Conservation (phyloP, 768 basidiomycete species). For the Suillus alpinus region DNA sequence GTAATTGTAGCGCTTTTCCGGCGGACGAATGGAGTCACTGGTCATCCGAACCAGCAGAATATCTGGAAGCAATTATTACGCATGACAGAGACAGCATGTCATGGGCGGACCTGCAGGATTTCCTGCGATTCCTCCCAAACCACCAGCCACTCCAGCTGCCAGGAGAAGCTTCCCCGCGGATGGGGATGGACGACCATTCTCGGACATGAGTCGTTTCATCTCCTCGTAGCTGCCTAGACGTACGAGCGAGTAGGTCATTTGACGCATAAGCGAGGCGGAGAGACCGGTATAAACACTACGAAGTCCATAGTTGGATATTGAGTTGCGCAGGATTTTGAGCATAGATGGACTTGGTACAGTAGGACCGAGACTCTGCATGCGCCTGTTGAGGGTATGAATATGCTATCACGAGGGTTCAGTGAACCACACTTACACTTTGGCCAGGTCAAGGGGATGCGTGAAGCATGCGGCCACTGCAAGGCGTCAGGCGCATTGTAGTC, state of each 20-base stretch:
- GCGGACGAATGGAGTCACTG: slow-evolving; percentile 74
- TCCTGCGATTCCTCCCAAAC: slow-evolving; percentile 78
- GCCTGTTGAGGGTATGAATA: slow-evolving; percentile 37
- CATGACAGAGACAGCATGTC: neutral
- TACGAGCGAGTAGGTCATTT: slow-evolving; percentile 90
- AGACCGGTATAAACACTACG: slow-evolving; percentile 79
- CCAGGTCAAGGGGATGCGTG: slow-evolving; percentile 82
- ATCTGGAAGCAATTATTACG: slow-evolving; percentile 38
- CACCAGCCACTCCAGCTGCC: slow-evolving; percentile 72
- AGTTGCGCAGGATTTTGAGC: slow-evolving; percentile 58
- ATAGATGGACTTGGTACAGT: slow-evolving; percentile 61
- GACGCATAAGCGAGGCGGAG: slow-evolving; percentile 78
- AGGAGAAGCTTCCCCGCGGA: slow-evolving; percentile 54
- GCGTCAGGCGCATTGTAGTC: slow-evolving; percentile 3
- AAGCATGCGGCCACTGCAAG: slow-evolving; percentile 71
- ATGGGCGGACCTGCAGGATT: slow-evolving; percentile 67
- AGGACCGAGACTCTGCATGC: slow-evolving; percentile 72
- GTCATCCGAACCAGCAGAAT: slow-evolving; percentile 85
- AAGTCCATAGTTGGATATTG: slow-evolving; percentile 66
- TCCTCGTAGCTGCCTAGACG: slow-evolving; percentile 82
- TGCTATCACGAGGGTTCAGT: slow-evolving; percentile 1
- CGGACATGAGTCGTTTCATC: slow-evolving; percentile 57
- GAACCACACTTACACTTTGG: slow-evolving; percentile 65
- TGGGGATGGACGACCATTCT: slow-evolving; percentile 45
- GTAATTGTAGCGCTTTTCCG: slow-evolving; percentile 74